Base-by-base conservation (phyloP, 192 early-diverging fungal genomes). In the Entomortierella lignicola region DNA sequence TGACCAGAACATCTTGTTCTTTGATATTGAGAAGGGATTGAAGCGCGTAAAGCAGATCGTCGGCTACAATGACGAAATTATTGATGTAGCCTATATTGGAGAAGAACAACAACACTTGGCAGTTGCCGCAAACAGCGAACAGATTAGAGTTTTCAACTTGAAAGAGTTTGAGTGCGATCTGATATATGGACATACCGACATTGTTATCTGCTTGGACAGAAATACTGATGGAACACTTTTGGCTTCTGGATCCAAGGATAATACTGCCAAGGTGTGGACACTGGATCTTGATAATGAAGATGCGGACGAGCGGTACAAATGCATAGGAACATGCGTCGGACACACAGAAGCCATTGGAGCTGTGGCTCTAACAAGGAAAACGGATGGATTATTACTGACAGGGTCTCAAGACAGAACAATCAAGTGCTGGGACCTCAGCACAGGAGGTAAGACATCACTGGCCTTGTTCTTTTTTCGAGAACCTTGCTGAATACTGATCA, bases 1-100 rank as follows among this genome's bases (percentile, higher is more conserved):
- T 58, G 98, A 98, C 79, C 94, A 97, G 71, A 97, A 97, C 71
- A 87, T 99, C 65, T 56, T 95, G 43, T 90, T 97, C 53, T 95
- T 95, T 73, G 64, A 86, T 20, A 75, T 92, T 13, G 57, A 66
- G 12, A 69, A 80, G 13, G 67, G 74, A 39, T 70, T 94, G 25
- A 84, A 88, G 68, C 87, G 91, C 4, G 79, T 86, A 23, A 93
- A 92, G 63, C 94, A 96, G 80, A 91, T 98, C 77, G 91, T 95
- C 7, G 98, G 98, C 39, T 95, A 96, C 81, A 98, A 98, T 65
- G 95, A 99, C 62, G 98, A 99, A 66, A 89, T 99, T 34, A 90
- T 98, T 17, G 96, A 96, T 72, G 70, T 98, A 52, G 82, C 82
- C 1, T 94, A 93, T 43, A 83, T 95, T n/a, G 95, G 94, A 23